A percentile compares a stretch with the other conserved stretches of the same genome.
Conservation (phyloP, 345 rosid genomes). For the thale cress (Arabidopsis thaliana) region TAIR10.1 NC_003076.8:20528001-20528500, state of each 20-base stretch:
- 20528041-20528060: no score
- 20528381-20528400: constrained; percentile 16
- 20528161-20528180: neutral
- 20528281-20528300: neutral
- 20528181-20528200: neutral
- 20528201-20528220: neutral
- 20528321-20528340: constrained; percentile 9
- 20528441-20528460: constrained; percentile 32
- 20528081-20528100: no score
- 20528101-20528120: no score
- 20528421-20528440: constrained; percentile 15
- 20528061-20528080: no score
- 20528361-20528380: constrained; percentile 8
- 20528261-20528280: neutral
- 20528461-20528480: constrained; percentile 58
- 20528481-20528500: constrained; percentile 79
- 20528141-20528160: neutral
- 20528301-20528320: constrained; percentile 15
- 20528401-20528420: constrained; percentile 21
- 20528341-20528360: constrained; percentile 14
- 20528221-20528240: neutral
- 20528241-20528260: neutral
- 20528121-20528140: neutral
- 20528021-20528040: no score
- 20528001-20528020: no score